Evolutionary conservation across 331 rosid species (phyloP).

Genomic region (Quercus phellos): DNA sequence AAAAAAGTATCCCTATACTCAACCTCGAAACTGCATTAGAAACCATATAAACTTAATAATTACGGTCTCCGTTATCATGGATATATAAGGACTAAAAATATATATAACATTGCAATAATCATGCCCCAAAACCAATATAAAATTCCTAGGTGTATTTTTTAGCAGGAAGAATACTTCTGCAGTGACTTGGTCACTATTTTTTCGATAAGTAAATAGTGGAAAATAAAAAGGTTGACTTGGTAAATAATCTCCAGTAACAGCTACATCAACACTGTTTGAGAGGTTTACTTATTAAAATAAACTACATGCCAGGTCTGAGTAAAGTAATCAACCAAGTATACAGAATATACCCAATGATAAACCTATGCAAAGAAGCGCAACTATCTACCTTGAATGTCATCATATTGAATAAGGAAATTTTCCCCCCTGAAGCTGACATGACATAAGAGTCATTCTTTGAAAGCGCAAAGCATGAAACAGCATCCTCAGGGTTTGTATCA

Average conservation of each 20-base stretch:
- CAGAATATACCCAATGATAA: neutral
- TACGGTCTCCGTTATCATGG: no score
- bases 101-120: neutral
- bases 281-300: no score
- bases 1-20: neutral
- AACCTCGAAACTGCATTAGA: neutral
- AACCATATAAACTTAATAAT: no score
- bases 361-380: constrained; percentile 5
- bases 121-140: neutral
- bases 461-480: constrained; percentile 94
- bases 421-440: constrained; percentile 99
- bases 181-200: neutral
- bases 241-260: neutral
- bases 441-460: constrained; percentile 97
- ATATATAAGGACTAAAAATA: no score
- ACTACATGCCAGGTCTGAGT: neutral
- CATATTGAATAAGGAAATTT: constrained; percentile 97
- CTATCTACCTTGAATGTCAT: constrained; percentile 99
- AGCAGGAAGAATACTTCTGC: neutral
- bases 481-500: constrained; percentile 90
- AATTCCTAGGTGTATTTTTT: neutral
- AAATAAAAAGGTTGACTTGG: neutral
- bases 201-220: no score
- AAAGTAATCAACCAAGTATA: neutral
- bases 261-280: neutral